Percentiles rank a stretch among this genome's conserved stretches.
Conservation (phyloP, 2,329 filamentous ascomycete genomes). For the Zymoseptoria tritici region DNA sequence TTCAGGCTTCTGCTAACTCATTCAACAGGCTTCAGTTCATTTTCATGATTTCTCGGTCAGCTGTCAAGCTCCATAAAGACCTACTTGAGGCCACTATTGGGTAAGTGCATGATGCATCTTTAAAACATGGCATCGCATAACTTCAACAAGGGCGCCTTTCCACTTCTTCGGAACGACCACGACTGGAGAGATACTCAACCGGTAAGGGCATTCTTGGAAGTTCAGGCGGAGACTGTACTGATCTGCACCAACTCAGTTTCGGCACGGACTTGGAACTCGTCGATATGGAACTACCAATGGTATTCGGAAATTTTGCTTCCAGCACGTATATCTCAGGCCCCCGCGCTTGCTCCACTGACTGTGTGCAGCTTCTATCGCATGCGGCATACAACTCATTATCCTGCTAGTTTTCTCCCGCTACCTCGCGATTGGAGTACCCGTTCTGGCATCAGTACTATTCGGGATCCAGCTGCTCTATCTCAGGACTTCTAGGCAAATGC, state of each 20-base stretch:
- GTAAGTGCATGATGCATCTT: background rate
- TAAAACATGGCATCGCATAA: background rate
- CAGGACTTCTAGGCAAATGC: constrained; percentile 41
- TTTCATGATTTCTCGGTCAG: constrained; percentile 48
- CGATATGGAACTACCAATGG: constrained; percentile 34
- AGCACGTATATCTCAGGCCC: background rate
- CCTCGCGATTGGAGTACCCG: constrained; percentile 34
- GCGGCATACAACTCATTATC: constrained; percentile 4
- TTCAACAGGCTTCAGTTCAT: constrained; percentile 22
- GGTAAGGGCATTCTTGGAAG: background rate
- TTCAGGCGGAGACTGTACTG: background rate
- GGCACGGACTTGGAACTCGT: constrained; percentile 41
- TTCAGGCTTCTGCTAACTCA: constrained; percentile 36
- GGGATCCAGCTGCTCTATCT: constrained; percentile 42
- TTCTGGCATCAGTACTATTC: constrained; percentile 27
- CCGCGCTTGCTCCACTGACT: background rate
- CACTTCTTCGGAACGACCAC: background rate
- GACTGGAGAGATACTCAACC: background rate
- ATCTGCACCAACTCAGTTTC: constrained; percentile 22
- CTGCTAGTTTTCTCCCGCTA: constrained; percentile 29
- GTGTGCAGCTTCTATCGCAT: background rate
- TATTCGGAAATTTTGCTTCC: background rate
- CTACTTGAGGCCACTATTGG: constrained; percentile 4
- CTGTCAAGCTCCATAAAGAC: constrained; percentile 40
- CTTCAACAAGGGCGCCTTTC: background rate